Evolutionary conservation across 202 grass and related monocot genomes (phyloP).

Genomic region (Panicum virgatum): DNA sequence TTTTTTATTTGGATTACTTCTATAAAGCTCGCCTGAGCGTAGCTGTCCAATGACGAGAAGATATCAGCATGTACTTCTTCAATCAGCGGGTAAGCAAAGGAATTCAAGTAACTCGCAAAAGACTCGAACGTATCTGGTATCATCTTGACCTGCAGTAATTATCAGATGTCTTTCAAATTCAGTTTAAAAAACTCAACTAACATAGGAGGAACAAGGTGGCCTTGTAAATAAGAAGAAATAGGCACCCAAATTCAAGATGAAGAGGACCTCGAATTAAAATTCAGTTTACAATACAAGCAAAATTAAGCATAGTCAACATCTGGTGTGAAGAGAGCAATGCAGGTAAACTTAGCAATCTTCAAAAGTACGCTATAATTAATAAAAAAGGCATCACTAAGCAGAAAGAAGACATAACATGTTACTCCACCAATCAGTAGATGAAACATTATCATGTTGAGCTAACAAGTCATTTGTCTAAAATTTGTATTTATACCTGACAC

Average conservation of each 20-base stretch:
- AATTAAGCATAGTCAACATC: background rate
- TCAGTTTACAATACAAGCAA: background rate
- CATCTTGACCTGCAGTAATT: conserved; percentile 41
- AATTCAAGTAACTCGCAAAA: conserved; percentile 38
- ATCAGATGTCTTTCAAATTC: background rate
- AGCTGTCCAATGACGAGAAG: conserved; percentile 34
- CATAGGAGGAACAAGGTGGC: background rate
- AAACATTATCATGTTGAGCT: too few relatives aligned
- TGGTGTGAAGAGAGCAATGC: background rate
- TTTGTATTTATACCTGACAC: too few relatives aligned
- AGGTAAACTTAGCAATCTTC: background rate
- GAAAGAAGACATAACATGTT: background rate
- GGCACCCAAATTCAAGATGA: background rate
- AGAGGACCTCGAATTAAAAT: background rate
- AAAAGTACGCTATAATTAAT: background rate
- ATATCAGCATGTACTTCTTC: conserved; percentile 67
- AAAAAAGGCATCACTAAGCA: background rate
- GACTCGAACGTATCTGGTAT: conserved; percentile 45
- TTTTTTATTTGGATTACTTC: conserved; percentile 32
- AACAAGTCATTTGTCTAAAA: too few relatives aligned
- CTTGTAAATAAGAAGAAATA: background rate
- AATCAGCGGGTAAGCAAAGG: conserved; percentile 48
- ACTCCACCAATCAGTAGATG: background rate
- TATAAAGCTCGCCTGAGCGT: conserved; percentile 33
- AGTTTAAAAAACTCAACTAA: background rate